Base-by-base conservation (phyloP, 805 yeast genomes). In the Isabelozyma gotoi region DNA sequence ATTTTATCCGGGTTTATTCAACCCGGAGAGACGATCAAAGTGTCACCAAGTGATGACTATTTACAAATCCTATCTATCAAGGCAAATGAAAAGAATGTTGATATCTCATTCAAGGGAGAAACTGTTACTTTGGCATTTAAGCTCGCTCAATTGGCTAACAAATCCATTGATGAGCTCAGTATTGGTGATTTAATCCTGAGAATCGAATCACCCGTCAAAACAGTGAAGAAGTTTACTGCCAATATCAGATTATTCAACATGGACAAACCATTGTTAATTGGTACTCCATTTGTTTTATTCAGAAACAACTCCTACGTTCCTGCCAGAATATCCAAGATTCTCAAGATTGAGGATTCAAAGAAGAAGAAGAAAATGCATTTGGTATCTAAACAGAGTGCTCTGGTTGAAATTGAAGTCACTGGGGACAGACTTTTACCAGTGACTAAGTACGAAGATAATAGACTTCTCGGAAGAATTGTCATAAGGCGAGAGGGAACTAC, bases 271-370 rank as follows among this genome's bases (percentile, higher is more conserved):
- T 63, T 90, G 37, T 66, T 90, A 33, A 82, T 84, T 11, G 97
- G 97, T 6, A 76, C 95, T 0, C 84, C 91, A 33, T 75, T 89
- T 50, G 78, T 88, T 33, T 61, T 88, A 41, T 89, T 90, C 64
- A 76, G 91, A 47, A 90, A 91, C 48, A 82, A 88, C 44, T 74
- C 81, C 19, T 81, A 84, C 35, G 78, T 80, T 34, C 88, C 94
- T 1, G 89, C 89, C 4, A 77, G 82, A 49, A 67, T 90, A 16
- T 56, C 72, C 35, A 76, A 76, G 46, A 73, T 82, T 51, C 40
- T 67, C 12, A 57, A 49, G 24, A 51, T 62, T 12, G 53, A 52
- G 5, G 60, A 62, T 16, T 45, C 51, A 5, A 55, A 52, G 39
- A 65, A 62, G 47, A 43, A 46, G 40, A 55, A 47, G 46, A 42